Evolutionary conservation across 352 stramenopile genomes (phyloP).

Genomic region (Peronosclerospora sorghi): DNA sequence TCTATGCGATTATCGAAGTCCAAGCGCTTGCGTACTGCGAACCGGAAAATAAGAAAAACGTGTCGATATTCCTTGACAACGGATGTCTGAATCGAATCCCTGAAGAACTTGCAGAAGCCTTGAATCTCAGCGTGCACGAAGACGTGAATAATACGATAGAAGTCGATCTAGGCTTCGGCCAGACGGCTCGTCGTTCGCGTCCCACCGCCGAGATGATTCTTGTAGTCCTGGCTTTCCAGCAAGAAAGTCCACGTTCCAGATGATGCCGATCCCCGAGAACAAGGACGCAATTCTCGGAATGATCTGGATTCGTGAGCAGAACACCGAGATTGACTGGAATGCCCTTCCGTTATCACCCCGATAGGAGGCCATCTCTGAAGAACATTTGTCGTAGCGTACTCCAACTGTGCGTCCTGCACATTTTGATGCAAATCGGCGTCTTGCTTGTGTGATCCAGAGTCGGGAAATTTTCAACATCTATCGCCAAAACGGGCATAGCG

Average conservation of each 20-base stretch:
- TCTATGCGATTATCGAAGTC: constrained; percentile 1
- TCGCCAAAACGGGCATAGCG: neutral
- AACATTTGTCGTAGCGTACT: neutral
- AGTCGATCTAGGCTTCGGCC: constrained; percentile 1
- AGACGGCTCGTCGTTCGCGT: neutral
- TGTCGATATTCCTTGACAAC: constrained; percentile 3
- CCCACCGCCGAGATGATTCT: constrained; percentile 1
- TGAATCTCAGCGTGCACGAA: neutral
- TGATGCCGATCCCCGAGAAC: neutral
- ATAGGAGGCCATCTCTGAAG: neutral
- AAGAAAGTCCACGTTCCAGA: neutral
- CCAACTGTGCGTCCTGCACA: neutral
- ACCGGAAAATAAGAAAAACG: neutral
- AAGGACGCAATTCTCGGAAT: neutral
- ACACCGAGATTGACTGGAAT: neutral
- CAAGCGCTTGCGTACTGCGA: neutral
- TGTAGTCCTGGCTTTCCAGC: neutral
- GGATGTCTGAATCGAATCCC: constrained; percentile 1
- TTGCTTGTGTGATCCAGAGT: neutral
- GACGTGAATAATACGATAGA: neutral
- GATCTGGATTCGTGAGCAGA: neutral
- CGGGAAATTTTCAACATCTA: constrained; percentile 1
- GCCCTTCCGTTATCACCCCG: neutral
- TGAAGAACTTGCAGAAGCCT: constrained; percentile 1
- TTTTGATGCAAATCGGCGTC: neutral